Evolutionary conservation across 139 green algal genomes (phyloP), one percentile per base, ranked within the genome.

Genomic region (Micromonas pusilla): DNA sequence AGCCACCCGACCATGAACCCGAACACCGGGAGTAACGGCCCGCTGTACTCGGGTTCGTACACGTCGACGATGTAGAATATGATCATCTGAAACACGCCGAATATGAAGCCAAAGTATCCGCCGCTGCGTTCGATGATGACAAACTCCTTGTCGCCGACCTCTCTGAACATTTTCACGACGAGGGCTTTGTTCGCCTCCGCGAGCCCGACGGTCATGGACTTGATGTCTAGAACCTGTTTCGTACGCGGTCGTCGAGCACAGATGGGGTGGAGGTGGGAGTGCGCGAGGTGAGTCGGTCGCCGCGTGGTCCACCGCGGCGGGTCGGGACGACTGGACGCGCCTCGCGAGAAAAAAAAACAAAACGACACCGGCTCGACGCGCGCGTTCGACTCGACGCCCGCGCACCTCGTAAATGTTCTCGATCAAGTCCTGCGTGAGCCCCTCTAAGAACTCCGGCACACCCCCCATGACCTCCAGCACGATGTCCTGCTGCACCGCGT

Each of bases 91-190:
- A 83, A 19, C 0, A 85, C 4, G 25, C 84, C 84, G 31, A 88
- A 85, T n/a, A 84, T 45, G 70, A 85, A 82, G 2, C 84, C 84
- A 52, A 88, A 88, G 60, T 79, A 83, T 3, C 82, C 45, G 2
- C 84, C 84, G 21, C 77, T 84, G 6, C 33, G 37, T 39, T 80
- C 70, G 53, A 88, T 80, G 66, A 88, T 82, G 34, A 2, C n/a
- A 54, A 85, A 85, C 80, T 88, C 84, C 13, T 73, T 75, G 37
- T 68, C 73, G 52, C 84, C 84, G 2, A 83, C 66, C 9, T 80
- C 64, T 63, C 81, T 66, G 63, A 84, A 84, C 53, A 82, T 78
- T 9, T 74, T 54, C 28, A 81, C 77, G n/a, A 81, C 66, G 31
- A 72, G 26, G 20, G 38, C 23, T 66, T 81, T 81, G 60, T 81